Base-by-base conservation (phyloP, 2,329 filamentous ascomycete species). In the Metarhizium album region DNA sequence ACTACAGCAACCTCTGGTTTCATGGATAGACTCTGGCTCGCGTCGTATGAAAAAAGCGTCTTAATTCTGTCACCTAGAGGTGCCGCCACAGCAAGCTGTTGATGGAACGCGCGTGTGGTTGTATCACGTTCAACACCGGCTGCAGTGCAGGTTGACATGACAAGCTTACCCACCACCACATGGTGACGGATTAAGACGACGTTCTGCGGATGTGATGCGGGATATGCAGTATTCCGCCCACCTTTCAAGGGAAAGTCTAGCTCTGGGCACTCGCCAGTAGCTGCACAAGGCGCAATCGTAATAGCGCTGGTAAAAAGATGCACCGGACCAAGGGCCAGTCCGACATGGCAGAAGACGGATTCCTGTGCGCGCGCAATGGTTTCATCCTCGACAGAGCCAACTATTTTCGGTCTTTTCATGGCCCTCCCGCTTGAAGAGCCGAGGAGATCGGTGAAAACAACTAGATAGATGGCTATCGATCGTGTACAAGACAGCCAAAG, bases 131-230 rank as follows among this genome's bases (percentile, higher is more conserved):
- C n/a, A n/a, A n/a, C n/a, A n/a, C 65, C 38, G 1, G 62, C 62
- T 1, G 69, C 69, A 1, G 67, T 71, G 51, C 69, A 72, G 1
- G 56, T n/a, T 69, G 64, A 61, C 22, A 67, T 67, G 1, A 69
- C 48, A 1, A 60, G 20, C 42, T 68, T 70, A 1, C 65, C 67
- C 45, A 62, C 56, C 2, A 60, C 60, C 3, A 66, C 64, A 47
- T 71, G 68, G 3, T 53, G 50, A 2, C 54, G 60, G n/a, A 70
- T 62, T 29, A 70, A 59, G 1, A 63, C 59, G 2, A 56, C 55
- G 18, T 59, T 62, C 24, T 59, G 57, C 0, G 61, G 60, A 3
- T 62, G 47, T 3, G 70, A 53, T 7, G 60, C 51, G 46, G 62
- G 67, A 0, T 31, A 51, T 1, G 24, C 29, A 1, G 59, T 55